These are phyloP conservation scores for Penicillium sp. DNA, from an alignment of 2,329 filamentous ascomycete genomes.

Conservation along the genomic window DNA sequence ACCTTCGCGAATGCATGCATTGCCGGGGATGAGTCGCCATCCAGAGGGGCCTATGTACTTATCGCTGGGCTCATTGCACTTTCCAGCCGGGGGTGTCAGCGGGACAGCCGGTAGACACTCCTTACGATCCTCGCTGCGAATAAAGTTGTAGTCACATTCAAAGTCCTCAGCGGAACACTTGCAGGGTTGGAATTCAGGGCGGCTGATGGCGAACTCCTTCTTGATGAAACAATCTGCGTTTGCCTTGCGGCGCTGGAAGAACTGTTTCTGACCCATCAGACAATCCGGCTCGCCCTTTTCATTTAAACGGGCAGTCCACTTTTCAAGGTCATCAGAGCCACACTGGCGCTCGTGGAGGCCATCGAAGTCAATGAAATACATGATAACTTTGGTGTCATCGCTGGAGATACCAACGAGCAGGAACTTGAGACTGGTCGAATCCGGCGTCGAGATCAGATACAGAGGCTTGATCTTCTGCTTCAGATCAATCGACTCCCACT, in stretches of 20 bases:
- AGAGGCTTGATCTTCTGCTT: slow-evolving; percentile 68
- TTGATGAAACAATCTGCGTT: slow-evolving; percentile 86
- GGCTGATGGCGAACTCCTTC: slow-evolving; percentile 75
- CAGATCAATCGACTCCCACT: slow-evolving; percentile 72
- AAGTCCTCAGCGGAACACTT: slow-evolving; percentile 82
- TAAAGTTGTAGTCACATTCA: slow-evolving; percentile 94
- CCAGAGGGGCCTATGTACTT: slow-evolving; percentile 84
- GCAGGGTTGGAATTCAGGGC: slow-evolving; percentile 69
- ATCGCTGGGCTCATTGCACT: slow-evolving; percentile 69
- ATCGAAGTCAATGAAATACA: slow-evolving; percentile 80
- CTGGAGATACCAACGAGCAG: slow-evolving; percentile 66
- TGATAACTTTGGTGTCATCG: slow-evolving; percentile 52
- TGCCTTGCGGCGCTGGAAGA: slow-evolving; percentile 79
- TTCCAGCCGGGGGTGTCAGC: slow-evolving; percentile 65
- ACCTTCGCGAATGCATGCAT: slow-evolving; percentile 63
- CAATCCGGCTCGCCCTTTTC: slow-evolving; percentile 78
- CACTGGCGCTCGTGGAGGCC: slow-evolving; percentile 79
- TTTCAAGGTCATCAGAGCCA: slow-evolving; percentile 68
- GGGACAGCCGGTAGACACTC: slow-evolving; percentile 66
- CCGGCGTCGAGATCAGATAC: slow-evolving; percentile 80
- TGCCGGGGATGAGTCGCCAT: slow-evolving; percentile 85
- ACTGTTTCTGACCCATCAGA: slow-evolving; percentile 94
- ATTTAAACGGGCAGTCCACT: slow-evolving; percentile 82
- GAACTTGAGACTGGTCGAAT: slow-evolving; percentile 92
- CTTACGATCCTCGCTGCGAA: slow-evolving; percentile 62